phyloP scores from a whole-genome alignment of 1,139 yeast genomes.

The Saccharomyces hybrid region DNA sequence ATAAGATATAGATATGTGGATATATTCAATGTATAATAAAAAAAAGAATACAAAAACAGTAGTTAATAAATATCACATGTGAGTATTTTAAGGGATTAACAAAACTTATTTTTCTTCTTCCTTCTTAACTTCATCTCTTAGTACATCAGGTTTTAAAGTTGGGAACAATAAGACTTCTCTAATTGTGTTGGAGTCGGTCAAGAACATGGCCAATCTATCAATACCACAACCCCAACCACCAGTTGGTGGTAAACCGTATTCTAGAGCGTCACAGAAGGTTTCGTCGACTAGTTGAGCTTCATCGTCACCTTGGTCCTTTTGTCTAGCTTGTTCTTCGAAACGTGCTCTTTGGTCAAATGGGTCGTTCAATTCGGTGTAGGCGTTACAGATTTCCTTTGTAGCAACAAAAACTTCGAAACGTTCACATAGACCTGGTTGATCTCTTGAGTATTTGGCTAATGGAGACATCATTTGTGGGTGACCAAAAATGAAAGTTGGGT shows the following conservation, averaged over 20 bases:
- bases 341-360: constrained; percentile 96
- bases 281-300: constrained; percentile 97
- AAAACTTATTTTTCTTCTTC: constrained; percentile 9
- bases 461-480: constrained; percentile 99
- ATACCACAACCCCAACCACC: constrained; percentile 99
- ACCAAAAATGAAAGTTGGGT: constrained; percentile 96
- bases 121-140: constrained; percentile 31
- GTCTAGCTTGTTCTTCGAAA: constrained; percentile 98
- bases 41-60: background rate
- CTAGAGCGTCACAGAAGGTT: constrained; percentile 94
- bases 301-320: constrained; percentile 98
- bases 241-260: constrained; percentile 98
- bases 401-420: constrained; percentile 98
- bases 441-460: constrained; percentile 91
- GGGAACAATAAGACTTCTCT: constrained; percentile 98
- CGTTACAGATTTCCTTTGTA: constrained; percentile 96
- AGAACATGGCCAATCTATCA: constrained; percentile 96
- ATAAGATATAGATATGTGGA: background rate
- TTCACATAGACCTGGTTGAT: constrained; percentile 90
- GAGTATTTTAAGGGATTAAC: background rate
- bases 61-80: background rate
- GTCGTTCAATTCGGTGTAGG: constrained; percentile 97
- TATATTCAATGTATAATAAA: background rate
- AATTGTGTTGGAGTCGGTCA: constrained; percentile 92
- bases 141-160: constrained; percentile 87